Evolutionary conservation across 2,329 filamentous ascomycete genomes (phyloP), one percentile per base, ranked within the genome.

Genomic region (Amesomyces nigricolor): DNA sequence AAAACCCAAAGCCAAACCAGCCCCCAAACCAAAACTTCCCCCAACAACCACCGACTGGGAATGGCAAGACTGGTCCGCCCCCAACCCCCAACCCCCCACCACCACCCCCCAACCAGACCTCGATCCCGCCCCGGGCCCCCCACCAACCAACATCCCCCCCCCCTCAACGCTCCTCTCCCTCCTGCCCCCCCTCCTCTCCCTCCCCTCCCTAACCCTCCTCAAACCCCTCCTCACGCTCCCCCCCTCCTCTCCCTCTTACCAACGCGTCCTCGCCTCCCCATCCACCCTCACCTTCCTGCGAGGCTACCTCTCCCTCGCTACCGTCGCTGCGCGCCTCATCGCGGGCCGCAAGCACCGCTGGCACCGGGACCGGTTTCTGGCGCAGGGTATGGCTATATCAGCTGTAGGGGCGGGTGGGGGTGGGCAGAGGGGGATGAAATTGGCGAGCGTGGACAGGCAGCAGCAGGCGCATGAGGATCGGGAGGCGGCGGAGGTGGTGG

Each of bases 341-440:
- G 88, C 89, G 1, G 92, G 91, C 10, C 85, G 92, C 56, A 91
- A 89, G 65, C 75, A 88, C 50, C 86, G 92, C 54, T 97, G 92
- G 92, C 92, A 95, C 68, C 82, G 92, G 52, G 92, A 97, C 71
- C 86, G 83, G 59, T 84, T 90, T 59, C 76, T 97, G 11, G 82
- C 88, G 1, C 90, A 96, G 70, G 86, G 86, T 66, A 96, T 95
- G 88, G 85, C 87, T 54, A 95, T 97, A 58, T 89, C 89, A 1
- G 83, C 84, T 14, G 83, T 83, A 14, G 32, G 46, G 1, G 82
- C 54, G 2, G 66, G 85, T 3, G 81, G 11, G 3, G 43, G 47
- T 17, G 50, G 84, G 51, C 89, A 88, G 64, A 85, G 92, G 3
- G 70, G 70, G 9, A 96, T 97, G 92, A 97, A 96, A 71, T 80